Base-by-base conservation (phyloP, 2,329 filamentous ascomycete genomes). In the Madurella mycetomatis region DNA sequence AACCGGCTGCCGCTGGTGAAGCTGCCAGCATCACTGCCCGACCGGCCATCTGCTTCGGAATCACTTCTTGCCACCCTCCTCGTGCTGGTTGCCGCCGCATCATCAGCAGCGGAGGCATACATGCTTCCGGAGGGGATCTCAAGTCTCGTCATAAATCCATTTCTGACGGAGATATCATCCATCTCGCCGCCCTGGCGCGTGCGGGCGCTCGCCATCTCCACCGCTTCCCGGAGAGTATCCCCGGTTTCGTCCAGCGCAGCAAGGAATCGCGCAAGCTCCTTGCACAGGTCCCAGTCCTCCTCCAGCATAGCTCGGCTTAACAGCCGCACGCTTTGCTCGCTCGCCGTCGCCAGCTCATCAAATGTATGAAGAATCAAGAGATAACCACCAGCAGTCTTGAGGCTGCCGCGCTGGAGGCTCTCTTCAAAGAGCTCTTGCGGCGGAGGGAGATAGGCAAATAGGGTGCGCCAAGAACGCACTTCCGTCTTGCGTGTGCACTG, bases 401-500 rank as follows among this genome's bases (percentile, higher is more conserved):
- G 76, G 4, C 87, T 89, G 2, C 90, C 91, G 53, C 89, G 83
- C 60, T 87, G 84, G 9, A 99, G 75, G 4, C 91, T 92, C 69
- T 96, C 90, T 69, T 99, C 92, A 64, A 99, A 99, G 0, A 99
- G 80, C 62, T 94, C 88, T 64, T 91, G 87, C 4, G 92, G 90
- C 1, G 92, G 90, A 1, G 94, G 94, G 1, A 99, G 78, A 65
- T 96, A 91, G 4, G 86, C 84, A 69, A 99, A 99, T 1, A 99
- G 78, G 0, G 94, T 96, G 56, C 88, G 85, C 94, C 94, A 99
- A 53, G 90, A 95, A 40, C 92, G 85, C 8, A 96, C 85, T 67
- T 99, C 94, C 0, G 94, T 99, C 72, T 99, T 99, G 51, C 94
- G 87, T 1, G 94, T 96, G 72, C 94, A 99, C 72, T 95, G 94